These are phyloP conservation scores for Auricularia cornea DNA, from an alignment of 768 basidiomycete species.

Conservation along the genomic window DNA sequence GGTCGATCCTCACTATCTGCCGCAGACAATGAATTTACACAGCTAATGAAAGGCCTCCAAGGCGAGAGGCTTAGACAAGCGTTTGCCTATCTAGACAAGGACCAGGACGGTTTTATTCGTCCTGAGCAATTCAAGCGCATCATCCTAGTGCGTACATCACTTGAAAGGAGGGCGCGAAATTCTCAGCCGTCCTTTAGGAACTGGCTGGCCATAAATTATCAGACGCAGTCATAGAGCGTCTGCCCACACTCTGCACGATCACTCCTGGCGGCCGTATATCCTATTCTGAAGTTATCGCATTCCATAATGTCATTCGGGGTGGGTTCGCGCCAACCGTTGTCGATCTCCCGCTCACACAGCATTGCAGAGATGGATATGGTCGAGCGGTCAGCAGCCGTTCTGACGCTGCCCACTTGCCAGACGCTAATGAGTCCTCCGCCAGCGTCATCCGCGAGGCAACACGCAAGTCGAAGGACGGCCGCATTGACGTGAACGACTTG, in stretches of 20 bases:
- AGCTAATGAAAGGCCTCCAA: slow-evolving; percentile 97
- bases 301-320: slow-evolving; percentile 94
- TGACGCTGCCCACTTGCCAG: slow-evolving; percentile 1
- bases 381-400: slow-evolving; percentile 50
- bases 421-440: slow-evolving; percentile 4
- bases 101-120: slow-evolving; percentile 88
- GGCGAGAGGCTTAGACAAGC: slow-evolving; percentile 96
- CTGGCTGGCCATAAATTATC: slow-evolving; percentile 96
- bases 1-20: slow-evolving; percentile 8
- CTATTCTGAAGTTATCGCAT: slow-evolving; percentile 94
- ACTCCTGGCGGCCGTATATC: slow-evolving; percentile 85
- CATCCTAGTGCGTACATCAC: slow-evolving; percentile 57
- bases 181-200: slow-evolving; percentile 44
- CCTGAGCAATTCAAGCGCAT: slow-evolving; percentile 94
- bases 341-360: slow-evolving; percentile 4
- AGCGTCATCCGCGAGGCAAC: slow-evolving; percentile 88
- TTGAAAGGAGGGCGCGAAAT: background rate
- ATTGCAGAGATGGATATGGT: slow-evolving; percentile 91
- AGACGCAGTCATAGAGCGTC: slow-evolving; percentile 81
- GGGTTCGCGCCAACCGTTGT: slow-evolving; percentile 19
- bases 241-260: slow-evolving; percentile 87
- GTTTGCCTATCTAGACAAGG: slow-evolving; percentile 83
- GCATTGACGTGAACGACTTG: slow-evolving; percentile 94
- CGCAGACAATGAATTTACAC: slow-evolving; percentile 91
- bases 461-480: slow-evolving; percentile 84